phyloP scores from a whole-genome alignment of 2,329 filamentous ascomycete genomes.

The Colletotrichum musicola region DNA sequence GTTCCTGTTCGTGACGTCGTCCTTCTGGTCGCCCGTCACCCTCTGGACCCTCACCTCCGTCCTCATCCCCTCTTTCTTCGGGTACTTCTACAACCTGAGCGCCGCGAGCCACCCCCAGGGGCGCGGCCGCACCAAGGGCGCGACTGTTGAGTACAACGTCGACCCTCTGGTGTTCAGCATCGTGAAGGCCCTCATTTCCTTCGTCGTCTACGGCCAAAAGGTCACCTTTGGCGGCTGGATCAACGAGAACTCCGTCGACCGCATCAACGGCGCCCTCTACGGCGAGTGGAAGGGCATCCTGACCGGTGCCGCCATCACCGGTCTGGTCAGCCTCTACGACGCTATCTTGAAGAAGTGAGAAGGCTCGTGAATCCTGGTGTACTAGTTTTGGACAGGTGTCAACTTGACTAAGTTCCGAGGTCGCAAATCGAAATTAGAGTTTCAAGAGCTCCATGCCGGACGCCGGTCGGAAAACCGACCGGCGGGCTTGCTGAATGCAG shows the following conservation, averaged over 20 bases:
- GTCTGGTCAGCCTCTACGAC: conserved; percentile 80
- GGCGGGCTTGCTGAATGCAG: background rate
- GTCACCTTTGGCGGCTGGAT: conserved; percentile 73
- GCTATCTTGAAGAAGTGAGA: conserved; percentile 77
- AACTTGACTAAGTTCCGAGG: background rate
- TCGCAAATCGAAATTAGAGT: background rate
- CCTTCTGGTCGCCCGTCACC: conserved; percentile 86
- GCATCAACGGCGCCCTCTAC: conserved; percentile 76
- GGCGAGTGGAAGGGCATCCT: conserved; percentile 79
- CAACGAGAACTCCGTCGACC: conserved; percentile 68
- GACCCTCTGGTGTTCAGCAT: conserved; percentile 94
- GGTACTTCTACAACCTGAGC: conserved; percentile 93
- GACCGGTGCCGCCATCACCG: conserved; percentile 76
- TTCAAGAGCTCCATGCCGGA: background rate
- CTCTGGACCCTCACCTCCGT: conserved; percentile 82
- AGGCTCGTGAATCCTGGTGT: background rate
- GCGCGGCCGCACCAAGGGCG: conserved; percentile 53
- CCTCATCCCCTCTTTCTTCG: conserved; percentile 76
- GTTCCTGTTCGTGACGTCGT: conserved; percentile 79
- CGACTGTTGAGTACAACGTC: conserved; percentile 68
- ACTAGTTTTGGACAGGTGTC: background rate
- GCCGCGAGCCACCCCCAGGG: conserved; percentile 58
- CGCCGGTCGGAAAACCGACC: background rate
- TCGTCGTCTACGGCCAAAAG: conserved; percentile 81
- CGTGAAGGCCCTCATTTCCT: conserved; percentile 84